Evolutionary conservation across 2,329 filamentous ascomycete species (phyloP).

Genomic region (Penicillium sp.): DNA sequence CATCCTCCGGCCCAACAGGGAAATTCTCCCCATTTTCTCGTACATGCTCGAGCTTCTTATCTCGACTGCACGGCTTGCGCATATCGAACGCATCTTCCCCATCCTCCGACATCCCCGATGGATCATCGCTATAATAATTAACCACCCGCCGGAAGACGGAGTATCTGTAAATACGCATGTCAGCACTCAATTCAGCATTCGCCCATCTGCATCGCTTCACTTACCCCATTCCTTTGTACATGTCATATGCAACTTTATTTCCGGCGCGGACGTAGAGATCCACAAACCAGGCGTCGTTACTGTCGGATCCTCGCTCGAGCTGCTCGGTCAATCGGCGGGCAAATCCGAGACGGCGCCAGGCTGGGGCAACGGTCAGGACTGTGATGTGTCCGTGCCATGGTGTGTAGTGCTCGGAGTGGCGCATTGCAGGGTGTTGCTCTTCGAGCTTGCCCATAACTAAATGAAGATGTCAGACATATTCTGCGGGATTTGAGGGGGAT

Average conservation of each 20-base stretch:
- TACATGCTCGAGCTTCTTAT: slow-evolving; percentile 71
- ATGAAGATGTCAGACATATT: slow-evolving; percentile 4
- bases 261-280: slow-evolving; percentile 90
- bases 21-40: slow-evolving; percentile 77
- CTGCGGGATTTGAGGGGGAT: not conserved
- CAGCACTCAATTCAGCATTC: not conserved
- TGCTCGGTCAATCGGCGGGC: slow-evolving; percentile 78
- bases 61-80: slow-evolving; percentile 84
- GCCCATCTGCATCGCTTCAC: slow-evolving; percentile 20
- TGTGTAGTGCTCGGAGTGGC: slow-evolving; percentile 82
- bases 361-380: slow-evolving; percentile 85
- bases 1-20: slow-evolving; percentile 76
- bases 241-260: slow-evolving; percentile 79
- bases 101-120: slow-evolving; percentile 54
- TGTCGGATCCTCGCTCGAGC: slow-evolving; percentile 78
- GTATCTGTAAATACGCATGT: slow-evolving; percentile 48
- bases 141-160: slow-evolving; percentile 84
- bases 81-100: slow-evolving; percentile 94
- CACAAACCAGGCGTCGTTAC: slow-evolving; percentile 86
- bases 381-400: slow-evolving; percentile 99
- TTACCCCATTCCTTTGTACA: slow-evolving; percentile 86
- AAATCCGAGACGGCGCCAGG: slow-evolving; percentile 79
- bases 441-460: slow-evolving; percentile 93
- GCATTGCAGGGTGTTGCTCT: slow-evolving; percentile 72
- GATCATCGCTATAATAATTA: slow-evolving; percentile 89